A percentile compares a stretch with the other conserved stretches of the same genome.
Evolutionary conservation across 148 eudicot species (phyloP).

Genomic region (Silene uniflora): DNA sequence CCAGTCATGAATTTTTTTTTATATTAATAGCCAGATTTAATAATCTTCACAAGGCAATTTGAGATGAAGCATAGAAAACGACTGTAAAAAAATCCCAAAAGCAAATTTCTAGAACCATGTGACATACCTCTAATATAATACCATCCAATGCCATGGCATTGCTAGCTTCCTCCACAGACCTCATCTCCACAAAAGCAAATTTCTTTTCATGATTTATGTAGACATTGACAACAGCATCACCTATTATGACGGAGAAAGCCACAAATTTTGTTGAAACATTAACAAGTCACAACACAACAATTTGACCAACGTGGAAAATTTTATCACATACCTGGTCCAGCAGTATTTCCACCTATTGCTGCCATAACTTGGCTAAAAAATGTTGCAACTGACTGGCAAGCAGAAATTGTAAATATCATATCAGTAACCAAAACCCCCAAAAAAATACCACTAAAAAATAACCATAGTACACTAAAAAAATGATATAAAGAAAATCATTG

Average conservation of each 20-base stretch:
- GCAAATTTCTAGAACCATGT: no score
- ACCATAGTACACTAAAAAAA: neutral
- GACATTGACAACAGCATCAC: constrained; percentile 95
- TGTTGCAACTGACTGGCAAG: constrained; percentile 81
- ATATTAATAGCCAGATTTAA: neutral
- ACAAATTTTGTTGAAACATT: neutral
- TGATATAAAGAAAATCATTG: constrained; percentile 3
- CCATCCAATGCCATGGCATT: constrained; percentile 88
- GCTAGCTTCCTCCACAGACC: constrained; percentile 86
- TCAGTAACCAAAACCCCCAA: neutral
- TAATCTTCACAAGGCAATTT: neutral
- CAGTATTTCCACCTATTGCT: constrained; percentile 90
- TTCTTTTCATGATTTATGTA: constrained; percentile 92
- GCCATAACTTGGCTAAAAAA: constrained; percentile 95
- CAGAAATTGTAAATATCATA: neutral
- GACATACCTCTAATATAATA: constrained; percentile 42
- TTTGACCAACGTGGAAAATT: neutral
- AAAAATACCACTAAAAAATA: neutral
- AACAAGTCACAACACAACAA: neutral
- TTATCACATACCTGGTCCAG: constrained; percentile 82
- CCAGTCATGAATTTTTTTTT: neutral
- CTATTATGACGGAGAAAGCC: constrained; percentile 33
- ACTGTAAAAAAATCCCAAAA: no score
- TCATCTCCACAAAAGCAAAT: constrained; percentile 86
- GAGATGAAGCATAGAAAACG: neutral